A percentile compares a stretch with the other conserved stretches of the same genome.
Evolutionary conservation across 768 basidiomycete species (phyloP).

Genomic region (Albatrellus ellisii): DNA sequence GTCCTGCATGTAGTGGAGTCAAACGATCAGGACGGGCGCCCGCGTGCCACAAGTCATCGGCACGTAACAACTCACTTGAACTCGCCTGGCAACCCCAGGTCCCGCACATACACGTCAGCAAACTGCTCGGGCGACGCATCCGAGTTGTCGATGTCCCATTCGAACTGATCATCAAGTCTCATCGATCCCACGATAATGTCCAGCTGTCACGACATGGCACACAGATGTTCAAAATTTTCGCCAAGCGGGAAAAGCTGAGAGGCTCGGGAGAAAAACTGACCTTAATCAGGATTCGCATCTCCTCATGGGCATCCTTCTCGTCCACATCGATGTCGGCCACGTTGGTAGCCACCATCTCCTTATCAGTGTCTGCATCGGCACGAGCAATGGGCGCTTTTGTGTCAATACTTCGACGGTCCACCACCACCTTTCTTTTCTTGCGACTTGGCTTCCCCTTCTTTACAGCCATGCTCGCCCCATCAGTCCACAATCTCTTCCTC

Average conservation of each 20-base stretch:
- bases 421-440: conserved; percentile 13
- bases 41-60: background rate
- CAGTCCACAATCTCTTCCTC: conserved; percentile 35
- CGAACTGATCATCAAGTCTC: conserved; percentile 93
- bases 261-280: conserved; percentile 28
- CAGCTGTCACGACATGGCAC: conserved; percentile 35
- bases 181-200: conserved; percentile 90
- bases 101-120: conserved; percentile 73
- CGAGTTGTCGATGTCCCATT: conserved; percentile 86
- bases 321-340: conserved; percentile 55
- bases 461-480: conserved; percentile 24
- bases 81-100: conserved; percentile 83
- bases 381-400: conserved; percentile 2
- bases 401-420: conserved; percentile 12
- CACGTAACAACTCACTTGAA: conserved; percentile 53
- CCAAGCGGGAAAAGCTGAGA: conserved; percentile 1
- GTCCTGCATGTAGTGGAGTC: too few relatives aligned
- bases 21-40: conserved; percentile 1
- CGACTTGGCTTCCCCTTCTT: conserved; percentile 12
- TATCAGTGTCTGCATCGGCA: conserved; percentile 11
- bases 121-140: conserved; percentile 85
- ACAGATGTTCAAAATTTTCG: too few relatives aligned
- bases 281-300: conserved; percentile 87
- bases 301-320: conserved; percentile 58
- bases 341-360: conserved; percentile 32